A percentile compares a stretch with the other conserved stretches of the same genome.
Evolutionary conservation across 192 early-diverging fungal genomes (phyloP).

Genomic region (Glomus cerebriforme): DNA sequence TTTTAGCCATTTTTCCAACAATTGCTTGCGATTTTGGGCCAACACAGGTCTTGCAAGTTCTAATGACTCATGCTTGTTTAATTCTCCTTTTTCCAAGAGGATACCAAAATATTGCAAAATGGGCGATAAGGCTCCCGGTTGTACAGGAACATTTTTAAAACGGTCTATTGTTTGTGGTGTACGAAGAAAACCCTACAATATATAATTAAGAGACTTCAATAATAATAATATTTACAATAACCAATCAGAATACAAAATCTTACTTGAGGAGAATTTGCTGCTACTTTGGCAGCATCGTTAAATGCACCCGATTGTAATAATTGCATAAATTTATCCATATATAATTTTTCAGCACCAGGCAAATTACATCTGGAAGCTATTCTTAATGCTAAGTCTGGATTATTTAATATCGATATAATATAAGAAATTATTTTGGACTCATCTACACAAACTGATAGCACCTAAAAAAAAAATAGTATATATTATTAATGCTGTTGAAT

Average conservation of each 20-base stretch:
- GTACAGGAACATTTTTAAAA: conserved; percentile 81
- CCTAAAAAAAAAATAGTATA: conserved; percentile 46
- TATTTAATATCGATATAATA: conserved; percentile 79
- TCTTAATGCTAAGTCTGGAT: conserved; percentile 87
- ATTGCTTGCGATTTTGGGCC: conserved; percentile 84
- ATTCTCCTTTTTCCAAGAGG: conserved; percentile 87
- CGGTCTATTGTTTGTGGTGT: conserved; percentile 93
- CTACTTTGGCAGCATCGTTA: conserved; percentile 91
- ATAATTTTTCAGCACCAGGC: conserved; percentile 91
- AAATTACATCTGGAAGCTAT: conserved; percentile 88
- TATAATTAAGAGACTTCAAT: not conserved
- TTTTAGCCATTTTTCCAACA: conserved; percentile 98
- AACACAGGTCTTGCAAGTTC: conserved; percentile 92
- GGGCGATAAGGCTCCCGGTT: conserved; percentile 81
- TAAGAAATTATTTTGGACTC: conserved; percentile 91
- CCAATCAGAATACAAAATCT: not conserved
- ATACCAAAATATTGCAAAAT: conserved; percentile 98
- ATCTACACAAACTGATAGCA: conserved; percentile 92
- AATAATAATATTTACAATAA: not conserved
- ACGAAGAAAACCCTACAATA: conserved; percentile 81
- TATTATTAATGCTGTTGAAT: conserved; percentile 6
- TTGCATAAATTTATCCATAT: conserved; percentile 89
- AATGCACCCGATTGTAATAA: conserved; percentile 76
- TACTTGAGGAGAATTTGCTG: conserved; percentile 89
- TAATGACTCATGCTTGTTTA: conserved; percentile 95